Conservation (phyloP, 257 asterid genomes). For the Coffea eugenioides region DNA sequence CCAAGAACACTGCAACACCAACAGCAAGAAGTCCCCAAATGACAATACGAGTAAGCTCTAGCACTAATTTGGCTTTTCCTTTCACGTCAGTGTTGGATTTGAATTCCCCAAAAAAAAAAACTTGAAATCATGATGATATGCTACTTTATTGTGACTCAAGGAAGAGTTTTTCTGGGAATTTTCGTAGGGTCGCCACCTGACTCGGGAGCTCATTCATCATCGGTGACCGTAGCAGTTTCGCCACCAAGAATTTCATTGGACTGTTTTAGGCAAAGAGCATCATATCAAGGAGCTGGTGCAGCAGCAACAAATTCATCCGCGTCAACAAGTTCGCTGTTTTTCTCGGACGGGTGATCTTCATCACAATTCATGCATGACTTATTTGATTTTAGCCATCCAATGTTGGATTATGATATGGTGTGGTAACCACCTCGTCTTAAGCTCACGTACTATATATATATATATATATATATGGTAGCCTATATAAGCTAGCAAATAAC, state of each 20-base stretch:
- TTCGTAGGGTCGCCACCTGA: constrained; percentile 73
- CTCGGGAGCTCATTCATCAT: constrained; percentile 65
- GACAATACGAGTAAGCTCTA: constrained; percentile 23
- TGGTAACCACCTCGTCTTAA: not conserved
- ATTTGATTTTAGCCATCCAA: not conserved
- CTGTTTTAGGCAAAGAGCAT: constrained; percentile 54
- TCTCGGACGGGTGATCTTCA: constrained; percentile 37
- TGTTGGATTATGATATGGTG: not conserved
- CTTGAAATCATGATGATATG: no score
- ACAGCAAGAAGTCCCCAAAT: constrained; percentile 36
- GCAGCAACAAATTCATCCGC: constrained; percentile 40
- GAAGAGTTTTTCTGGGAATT: not conserved
- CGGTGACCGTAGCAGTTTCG: constrained; percentile 70
- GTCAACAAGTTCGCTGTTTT: constrained; percentile 46
- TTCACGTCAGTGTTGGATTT: not conserved
- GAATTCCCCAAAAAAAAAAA: no score
- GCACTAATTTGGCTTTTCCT: no score
- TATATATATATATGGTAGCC: not conserved
- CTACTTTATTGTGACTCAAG: not conserved
- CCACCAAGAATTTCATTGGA: constrained; percentile 83
- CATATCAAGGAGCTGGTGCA: constrained; percentile 28
- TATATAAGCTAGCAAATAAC: constrained; percentile 16
- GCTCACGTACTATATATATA: not conserved
- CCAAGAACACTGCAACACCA: constrained; percentile 35
- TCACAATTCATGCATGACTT: not conserved